Conservation (phyloP, 192 early-diverging fungal genomes). For the Phlyctochytrium arcticum region DNA sequence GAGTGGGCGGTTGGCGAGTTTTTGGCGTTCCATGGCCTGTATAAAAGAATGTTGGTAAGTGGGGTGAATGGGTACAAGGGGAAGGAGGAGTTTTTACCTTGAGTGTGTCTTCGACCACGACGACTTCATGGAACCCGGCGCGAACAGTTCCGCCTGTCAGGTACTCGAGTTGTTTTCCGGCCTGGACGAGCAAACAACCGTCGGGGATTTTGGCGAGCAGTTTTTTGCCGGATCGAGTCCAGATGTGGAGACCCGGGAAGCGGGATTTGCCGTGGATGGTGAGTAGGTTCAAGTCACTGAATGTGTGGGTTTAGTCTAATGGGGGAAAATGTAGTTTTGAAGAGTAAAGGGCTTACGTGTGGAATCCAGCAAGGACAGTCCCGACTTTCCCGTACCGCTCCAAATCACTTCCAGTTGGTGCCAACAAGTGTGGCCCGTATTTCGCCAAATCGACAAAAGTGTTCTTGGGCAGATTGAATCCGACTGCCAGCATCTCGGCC, state of each 20-base stretch:
- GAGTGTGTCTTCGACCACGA: slow-evolving; percentile 55
- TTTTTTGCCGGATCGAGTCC: slow-evolving; percentile 58
- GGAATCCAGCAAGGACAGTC: slow-evolving; percentile 61
- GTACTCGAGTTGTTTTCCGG: slow-evolving; percentile 64
- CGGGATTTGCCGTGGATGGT: slow-evolving; percentile 73
- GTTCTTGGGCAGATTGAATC: slow-evolving; percentile 54
- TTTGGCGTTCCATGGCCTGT: slow-evolving; percentile 49
- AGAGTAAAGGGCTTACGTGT: slow-evolving; percentile 36
- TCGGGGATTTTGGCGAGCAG: slow-evolving; percentile 61
- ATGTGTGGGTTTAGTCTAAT: slow-evolving; percentile 13
- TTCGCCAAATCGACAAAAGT: slow-evolving; percentile 53
- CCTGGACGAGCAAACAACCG: slow-evolving; percentile 55
- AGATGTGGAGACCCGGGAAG: slow-evolving; percentile 71
- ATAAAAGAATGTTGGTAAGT: not conserved
- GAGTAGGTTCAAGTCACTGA: slow-evolving; percentile 57
- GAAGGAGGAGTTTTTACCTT: slow-evolving; percentile 13
- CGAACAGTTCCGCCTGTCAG: slow-evolving; percentile 60
- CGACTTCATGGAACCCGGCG: slow-evolving; percentile 71
- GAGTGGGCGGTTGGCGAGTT: slow-evolving; percentile 44
- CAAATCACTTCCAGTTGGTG: slow-evolving; percentile 67
- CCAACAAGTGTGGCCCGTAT: slow-evolving; percentile 64
- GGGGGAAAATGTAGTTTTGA: not conserved
- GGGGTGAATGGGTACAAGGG: too few species aligned
- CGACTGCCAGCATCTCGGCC: slow-evolving; percentile 62
- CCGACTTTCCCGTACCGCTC: slow-evolving; percentile 55